Conservation (phyloP, 176 grass and related monocot species). For the Rhipidocladum racemiflorum region DNA sequence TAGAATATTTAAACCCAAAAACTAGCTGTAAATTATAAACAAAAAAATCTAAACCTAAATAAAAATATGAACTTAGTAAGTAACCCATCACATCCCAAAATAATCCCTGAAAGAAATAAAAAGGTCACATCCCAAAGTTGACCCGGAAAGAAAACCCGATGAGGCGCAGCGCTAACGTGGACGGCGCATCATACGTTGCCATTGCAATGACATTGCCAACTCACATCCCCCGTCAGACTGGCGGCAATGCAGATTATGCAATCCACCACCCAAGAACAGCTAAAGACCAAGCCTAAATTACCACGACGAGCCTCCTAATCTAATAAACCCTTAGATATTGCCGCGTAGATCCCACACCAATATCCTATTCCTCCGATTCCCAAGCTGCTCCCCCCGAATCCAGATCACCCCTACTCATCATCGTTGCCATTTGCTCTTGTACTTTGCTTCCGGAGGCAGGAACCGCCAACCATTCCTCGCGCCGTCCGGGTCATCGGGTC, state of each 20-base stretch:
- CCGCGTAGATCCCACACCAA: neutral
- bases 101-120: neutral
- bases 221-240: neutral
- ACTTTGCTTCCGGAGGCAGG: slow-evolving; percentile 48
- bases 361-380: neutral
- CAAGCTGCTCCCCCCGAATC: slow-evolving; percentile 13
- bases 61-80: no score
- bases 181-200: neutral
- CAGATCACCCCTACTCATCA: slow-evolving; percentile 23
- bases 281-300: neutral
- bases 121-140: neutral
- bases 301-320: neutral
- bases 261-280: neutral
- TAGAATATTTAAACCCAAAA: no score
- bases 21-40: no score
- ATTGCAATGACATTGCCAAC: neutral
- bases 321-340: slow-evolving; percentile 3
- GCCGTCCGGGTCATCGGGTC: slow-evolving; percentile 16
- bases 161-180: neutral
- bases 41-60: no score
- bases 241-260: neutral
- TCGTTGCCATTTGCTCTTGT: slow-evolving; percentile 29
- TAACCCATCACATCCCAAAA: slow-evolving; percentile 12
- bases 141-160: neutral
- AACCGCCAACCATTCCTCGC: slow-evolving; percentile 31